phyloP scores from a whole-genome alignment of 2,329 filamentous ascomycete genomes.

The Parafenestella ontariensis region DNA sequence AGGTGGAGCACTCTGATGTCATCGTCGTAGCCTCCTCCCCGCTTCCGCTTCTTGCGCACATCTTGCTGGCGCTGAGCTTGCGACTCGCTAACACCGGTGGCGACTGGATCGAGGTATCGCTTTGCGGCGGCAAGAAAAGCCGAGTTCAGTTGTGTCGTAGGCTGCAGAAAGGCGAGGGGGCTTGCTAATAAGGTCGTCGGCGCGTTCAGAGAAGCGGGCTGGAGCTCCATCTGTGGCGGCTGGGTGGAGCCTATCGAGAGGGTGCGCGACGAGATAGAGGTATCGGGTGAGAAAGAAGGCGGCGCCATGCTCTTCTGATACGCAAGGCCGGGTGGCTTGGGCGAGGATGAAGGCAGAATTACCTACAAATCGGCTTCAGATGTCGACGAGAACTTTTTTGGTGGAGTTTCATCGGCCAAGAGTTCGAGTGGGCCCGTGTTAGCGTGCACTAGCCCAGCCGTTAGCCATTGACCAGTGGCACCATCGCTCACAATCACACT shows the following conservation, averaged over 20 bases:
- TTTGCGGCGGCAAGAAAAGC: conserved; percentile 80
- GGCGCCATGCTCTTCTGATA: conserved; percentile 39
- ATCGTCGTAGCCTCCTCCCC: conserved; percentile 59
- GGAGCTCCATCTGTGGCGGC: conserved; percentile 44
- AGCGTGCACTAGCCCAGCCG: not conserved
- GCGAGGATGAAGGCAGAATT: not conserved
- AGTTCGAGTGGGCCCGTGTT: conserved; percentile 1
- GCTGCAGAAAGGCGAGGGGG: conserved; percentile 79
- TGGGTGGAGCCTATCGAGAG: conserved; percentile 48
- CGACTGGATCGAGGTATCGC: conserved; percentile 78
- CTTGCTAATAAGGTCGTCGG: conserved; percentile 66
- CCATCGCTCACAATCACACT: not conserved
- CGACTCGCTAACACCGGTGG: conserved; percentile 73
- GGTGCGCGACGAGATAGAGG: conserved; percentile 50
- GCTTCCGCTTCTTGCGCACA: conserved; percentile 77
- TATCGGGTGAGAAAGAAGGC: conserved; percentile 44
- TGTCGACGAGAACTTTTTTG: conserved; percentile 14
- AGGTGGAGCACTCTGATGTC: conserved; percentile 70
- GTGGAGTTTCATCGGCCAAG: conserved; percentile 6
- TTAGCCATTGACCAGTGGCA: not conserved
- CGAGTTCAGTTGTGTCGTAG: conserved; percentile 69
- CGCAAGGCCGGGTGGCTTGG: not conserved
- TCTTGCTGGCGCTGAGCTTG: conserved; percentile 74
- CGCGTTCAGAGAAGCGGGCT: conserved; percentile 52
- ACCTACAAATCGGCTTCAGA: not conserved